phyloP scores from a whole-genome alignment of 2,329 filamentous ascomycete species.

The Trichoderma sp. region DNA sequence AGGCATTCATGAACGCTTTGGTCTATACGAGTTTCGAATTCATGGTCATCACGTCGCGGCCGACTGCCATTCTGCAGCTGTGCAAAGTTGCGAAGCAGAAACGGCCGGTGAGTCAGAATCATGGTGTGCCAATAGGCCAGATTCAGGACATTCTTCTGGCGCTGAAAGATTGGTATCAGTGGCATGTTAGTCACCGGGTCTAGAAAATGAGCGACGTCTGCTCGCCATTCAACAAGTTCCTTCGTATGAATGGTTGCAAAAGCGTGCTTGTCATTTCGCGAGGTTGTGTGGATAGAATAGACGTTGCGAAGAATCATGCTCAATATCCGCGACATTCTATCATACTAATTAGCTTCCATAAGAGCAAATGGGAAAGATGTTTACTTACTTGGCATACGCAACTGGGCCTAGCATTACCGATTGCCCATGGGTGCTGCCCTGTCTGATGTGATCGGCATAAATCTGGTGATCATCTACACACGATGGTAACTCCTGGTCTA shows the following conservation, averaged over 20 bases:
- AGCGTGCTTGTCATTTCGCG: constrained; percentile 12
- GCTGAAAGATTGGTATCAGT: constrained; percentile 13
- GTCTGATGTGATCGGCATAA: constrained; percentile 3
- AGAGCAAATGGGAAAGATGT: not conserved
- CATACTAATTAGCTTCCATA: not conserved
- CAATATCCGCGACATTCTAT: constrained; percentile 1
- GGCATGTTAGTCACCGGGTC: constrained; percentile 9
- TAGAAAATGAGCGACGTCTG: constrained; percentile 1
- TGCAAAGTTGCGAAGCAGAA: constrained; percentile 9
- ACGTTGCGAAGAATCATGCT: constrained; percentile 15
- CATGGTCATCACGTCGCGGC: constrained; percentile 2
- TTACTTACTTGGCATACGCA: constrained; percentile 7
- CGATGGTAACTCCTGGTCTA: constrained; percentile 4
- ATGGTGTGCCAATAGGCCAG: constrained; percentile 13
- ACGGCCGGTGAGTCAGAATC: constrained; percentile 12
- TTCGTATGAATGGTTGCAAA: constrained; percentile 12
- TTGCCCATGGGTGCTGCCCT: constrained; percentile 2
- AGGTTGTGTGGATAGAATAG: constrained; percentile 11
- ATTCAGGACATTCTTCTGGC: constrained; percentile 8
- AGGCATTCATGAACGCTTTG: constrained; percentile 3
- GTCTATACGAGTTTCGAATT: constrained; percentile 6
- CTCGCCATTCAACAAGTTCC: constrained; percentile 7
- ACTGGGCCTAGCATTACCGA: constrained; percentile 5
- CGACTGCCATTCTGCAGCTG: constrained; percentile 8
- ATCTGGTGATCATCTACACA: constrained; percentile 9